Evolutionary conservation across 441 rosid species (phyloP).

Genomic region (Codiaeum variegatum): DNA sequence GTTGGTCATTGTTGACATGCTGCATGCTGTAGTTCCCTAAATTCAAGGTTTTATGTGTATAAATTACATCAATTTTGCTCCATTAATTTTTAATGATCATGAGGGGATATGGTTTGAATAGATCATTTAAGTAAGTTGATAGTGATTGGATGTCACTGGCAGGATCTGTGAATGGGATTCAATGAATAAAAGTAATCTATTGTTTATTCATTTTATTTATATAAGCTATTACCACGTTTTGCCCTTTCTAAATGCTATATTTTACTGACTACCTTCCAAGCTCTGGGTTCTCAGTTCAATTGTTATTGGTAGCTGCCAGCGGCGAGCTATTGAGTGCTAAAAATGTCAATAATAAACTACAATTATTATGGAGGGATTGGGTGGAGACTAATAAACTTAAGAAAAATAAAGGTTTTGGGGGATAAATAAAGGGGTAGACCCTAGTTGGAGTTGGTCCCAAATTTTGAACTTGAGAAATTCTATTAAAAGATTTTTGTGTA

Average conservation of each 20-base stretch:
- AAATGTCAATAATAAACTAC: too few species aligned
- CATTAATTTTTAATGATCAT: neutral
- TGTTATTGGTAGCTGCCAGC: neutral
- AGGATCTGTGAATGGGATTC: neutral
- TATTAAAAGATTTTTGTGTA: too few species aligned
- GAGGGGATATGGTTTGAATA: neutral
- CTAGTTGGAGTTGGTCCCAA: too few species aligned
- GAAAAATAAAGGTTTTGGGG: too few species aligned
- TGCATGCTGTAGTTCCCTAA: neutral
- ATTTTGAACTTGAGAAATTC: too few species aligned
- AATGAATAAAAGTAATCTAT: neutral
- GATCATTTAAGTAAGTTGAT: neutral
- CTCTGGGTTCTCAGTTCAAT: neutral
- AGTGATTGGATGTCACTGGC: neutral
- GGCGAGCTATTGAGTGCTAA: neutral
- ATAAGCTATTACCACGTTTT: neutral
- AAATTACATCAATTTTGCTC: neutral
- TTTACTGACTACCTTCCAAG: neutral
- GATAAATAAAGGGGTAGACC: too few species aligned
- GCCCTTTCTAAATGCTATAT: neutral
- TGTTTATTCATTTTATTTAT: neutral
- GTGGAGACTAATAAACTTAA: too few species aligned
- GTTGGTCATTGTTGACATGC: neutral
- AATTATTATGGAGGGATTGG: too few species aligned
- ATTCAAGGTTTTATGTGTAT: neutral